Base-by-base conservation (phyloP, 1,284 basidiomycete species). In the Sporisorium reilianum region DNA sequence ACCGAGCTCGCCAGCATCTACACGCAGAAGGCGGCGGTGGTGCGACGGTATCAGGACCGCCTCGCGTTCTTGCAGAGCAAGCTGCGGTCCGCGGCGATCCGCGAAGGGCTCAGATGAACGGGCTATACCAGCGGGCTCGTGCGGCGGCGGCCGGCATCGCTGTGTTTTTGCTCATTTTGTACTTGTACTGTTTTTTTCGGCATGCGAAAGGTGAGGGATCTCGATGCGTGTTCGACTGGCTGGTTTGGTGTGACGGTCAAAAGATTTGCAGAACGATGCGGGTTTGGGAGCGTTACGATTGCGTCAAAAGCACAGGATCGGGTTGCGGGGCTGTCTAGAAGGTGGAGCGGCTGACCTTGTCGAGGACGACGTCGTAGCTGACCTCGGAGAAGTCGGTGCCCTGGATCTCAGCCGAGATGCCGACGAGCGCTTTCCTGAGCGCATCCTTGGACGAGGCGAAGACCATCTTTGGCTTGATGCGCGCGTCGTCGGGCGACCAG, bases 401-500 rank as follows among this genome's bases (percentile, higher is more conserved):
- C 87, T 98, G 95, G 77, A 98, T 89, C 86, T 97, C 94, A 74
- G 88, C 66, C 0, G 89, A 87, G 77, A 94, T 88, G 49, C 93
- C 93, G 20, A 89, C 84, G 85, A 72, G 97, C 48, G 88, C 85
- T 72, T 89, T 89, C 84, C 90, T 90, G 64, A 99, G 87, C 12
- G 91, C 93, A 45, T 95, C 93, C 86, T 92, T 93, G 75, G 96
- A 98, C 25, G 94, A 92, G 44, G 96, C 92, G 86, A 90, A 93
- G 80, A 97, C 84, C 95, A 99, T 98, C 92, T 97, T 98, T 84
- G 90, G 87, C 88, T 92, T 95, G 86, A 97, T 89, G 87, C 90
- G 92, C 55, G 94, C 90, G 44, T 87, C 87, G 84, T 97, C 95
- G 69, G 96, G 96, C 25, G 91, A 90, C 89, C 96, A 99, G 64